Evolutionary conservation across 768 basidiomycete species (phyloP), one percentile per base, ranked within the genome.

Genomic region (Inosperma sp.): DNA sequence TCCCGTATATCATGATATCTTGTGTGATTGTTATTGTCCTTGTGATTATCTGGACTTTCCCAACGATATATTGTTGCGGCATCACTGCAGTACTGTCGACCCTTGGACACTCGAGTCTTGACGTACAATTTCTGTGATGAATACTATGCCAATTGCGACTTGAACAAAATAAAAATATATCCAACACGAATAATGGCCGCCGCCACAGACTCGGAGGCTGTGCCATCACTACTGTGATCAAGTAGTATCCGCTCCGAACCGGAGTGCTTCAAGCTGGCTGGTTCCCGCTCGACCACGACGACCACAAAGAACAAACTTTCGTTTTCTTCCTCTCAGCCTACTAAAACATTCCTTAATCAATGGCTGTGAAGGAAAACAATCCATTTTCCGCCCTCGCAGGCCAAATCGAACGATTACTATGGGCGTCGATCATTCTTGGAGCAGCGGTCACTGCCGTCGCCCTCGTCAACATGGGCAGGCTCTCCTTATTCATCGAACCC

Each of bases 391-490:
- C 55, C 45, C 57, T 63, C 13, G 42, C 56, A 37, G 29, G 39
- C 23, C 62, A 61, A 39, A 59, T 61, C 21, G 58, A 55, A 25
- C 54, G 55, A 30, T 46, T 55, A 40, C 51, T 61, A 6, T 59
- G 56, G 51, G 53, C 53, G 4, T 63, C 62, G 10, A 39, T 63
- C 40, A 48, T 61, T 10, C 55, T 63, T 36, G 45, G 55, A 12
- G 35, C 44, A 21, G 53, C 55, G 35, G 47, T 57, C 12, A 52
- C 58, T 17, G 48, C 56, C 23, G 33, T 55, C 3, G 59, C 62
- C 21, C 49, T 63, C 19, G 55, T 61, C 44, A 63, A 63, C 49
- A 49, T 59, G 34, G 59, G 59, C 17, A 53, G 59, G 8, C 60
- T 63, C 30, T 63, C 62, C 3, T 45, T 61, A 7, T 54, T 61